Base-by-base conservation (phyloP, 768 basidiomycete genomes). In the Termitomyces titanicus region DNA sequence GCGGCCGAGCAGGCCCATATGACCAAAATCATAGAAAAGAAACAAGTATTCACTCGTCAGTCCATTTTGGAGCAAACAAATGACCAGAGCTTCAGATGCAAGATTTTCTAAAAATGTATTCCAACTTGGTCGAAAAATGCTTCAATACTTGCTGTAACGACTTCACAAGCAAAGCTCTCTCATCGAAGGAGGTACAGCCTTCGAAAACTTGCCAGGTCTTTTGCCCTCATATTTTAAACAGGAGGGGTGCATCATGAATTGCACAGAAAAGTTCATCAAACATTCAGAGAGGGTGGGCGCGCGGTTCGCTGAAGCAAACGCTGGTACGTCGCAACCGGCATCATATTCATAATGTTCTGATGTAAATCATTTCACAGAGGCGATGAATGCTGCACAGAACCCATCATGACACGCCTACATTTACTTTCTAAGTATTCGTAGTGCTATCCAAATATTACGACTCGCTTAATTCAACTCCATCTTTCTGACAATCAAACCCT, bases 211-310 rank as follows among this genome's bases (percentile, higher is more conserved):
- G 42, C 31, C 31, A 12, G 20, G 31, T 42, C 4, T 51, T 51
- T 17, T 56, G 43, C 48, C 12, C 11, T 49, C 45, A 50, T 51
- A 37, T 34, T 22, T 22, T 43, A 27, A 50, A 47, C 53, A 98
- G 94, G 89, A 90, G 64, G 81, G 84, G 61, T 99, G 96, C 68
- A 84, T 96, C 45, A 78, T 84, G 71, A 93, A 95, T 75, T 99
- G 96, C 75, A 82, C 94, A 20, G 96, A 98, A 78, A 99, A 98
- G 73, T 98, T 97, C 77, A 74, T 98, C 66, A 97, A 97, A 69
- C 93, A 97, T 68, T 94, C 94, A 11, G 94, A 98, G 68, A 80
- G 94, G 48, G 89, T 96, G 15, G 93, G 93, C 5, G 87, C 92
- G 27, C 82, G 94, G 44, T 97, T 96, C 67, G 92, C 93, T 43